These are phyloP conservation scores for Zizania palustris DNA, from an alignment of 202 grass and related monocot genomes.

Conservation along the genomic window DNA sequence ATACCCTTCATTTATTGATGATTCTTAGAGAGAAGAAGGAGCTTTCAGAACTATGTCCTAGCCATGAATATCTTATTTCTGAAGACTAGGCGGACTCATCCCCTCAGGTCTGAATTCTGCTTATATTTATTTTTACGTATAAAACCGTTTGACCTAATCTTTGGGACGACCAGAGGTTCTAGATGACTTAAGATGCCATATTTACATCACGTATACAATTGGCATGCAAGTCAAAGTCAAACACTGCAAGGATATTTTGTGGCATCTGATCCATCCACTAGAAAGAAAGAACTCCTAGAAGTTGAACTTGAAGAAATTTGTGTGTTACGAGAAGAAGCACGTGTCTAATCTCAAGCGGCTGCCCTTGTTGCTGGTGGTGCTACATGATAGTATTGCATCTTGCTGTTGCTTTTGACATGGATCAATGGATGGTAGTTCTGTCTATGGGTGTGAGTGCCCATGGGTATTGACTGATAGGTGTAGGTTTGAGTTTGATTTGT, in stretches of 20 bases:
- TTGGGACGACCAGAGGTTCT: background rate
- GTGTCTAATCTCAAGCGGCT: background rate
- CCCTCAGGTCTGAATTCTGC: background rate
- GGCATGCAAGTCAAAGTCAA: background rate
- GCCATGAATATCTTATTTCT: conserved; percentile 1
- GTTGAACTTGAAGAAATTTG: too few species aligned
- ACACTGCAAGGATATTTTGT: background rate
- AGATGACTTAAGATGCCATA: background rate
- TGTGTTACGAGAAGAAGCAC: background rate
- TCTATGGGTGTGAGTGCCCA: too few species aligned
- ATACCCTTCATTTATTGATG: conserved; percentile 25
- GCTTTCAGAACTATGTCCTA: background rate
- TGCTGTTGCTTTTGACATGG: background rate
- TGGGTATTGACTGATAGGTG: too few species aligned
- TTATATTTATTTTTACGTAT: background rate
- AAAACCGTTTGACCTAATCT: background rate
- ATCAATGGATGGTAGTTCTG: too few species aligned
- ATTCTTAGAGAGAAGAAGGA: background rate
- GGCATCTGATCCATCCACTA: background rate
- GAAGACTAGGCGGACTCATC: background rate
- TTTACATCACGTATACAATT: background rate
- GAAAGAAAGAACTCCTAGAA: too few species aligned
- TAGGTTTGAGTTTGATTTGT: too few species aligned
- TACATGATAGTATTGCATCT: background rate
- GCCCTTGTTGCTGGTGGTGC: background rate